Evolutionary conservation across 208 protist species (phyloP).

Genomic region (Strigomonas galati): DNA sequence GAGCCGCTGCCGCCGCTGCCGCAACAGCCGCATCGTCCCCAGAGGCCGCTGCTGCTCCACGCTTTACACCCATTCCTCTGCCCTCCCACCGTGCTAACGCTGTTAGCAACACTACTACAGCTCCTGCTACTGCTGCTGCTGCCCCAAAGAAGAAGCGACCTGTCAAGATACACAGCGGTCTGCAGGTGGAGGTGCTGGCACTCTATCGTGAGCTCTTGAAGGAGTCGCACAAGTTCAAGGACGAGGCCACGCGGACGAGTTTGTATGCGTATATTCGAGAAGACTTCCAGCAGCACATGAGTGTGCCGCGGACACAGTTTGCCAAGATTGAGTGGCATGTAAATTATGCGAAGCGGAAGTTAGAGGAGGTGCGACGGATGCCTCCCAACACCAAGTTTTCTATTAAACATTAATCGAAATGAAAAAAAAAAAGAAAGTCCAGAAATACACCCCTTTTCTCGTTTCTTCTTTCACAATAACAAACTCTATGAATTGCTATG

Average conservation of each 20-base stretch:
- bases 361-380: constrained; percentile 81
- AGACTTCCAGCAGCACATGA: constrained; percentile 67
- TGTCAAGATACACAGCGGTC: constrained; percentile 55
- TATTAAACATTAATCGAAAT: constrained; percentile 12
- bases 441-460: background rate
- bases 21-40: background rate
- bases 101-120: too few species aligned
- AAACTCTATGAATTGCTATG: background rate
- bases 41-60: background rate
- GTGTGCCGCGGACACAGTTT: constrained; percentile 52
- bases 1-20: background rate
- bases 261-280: constrained; percentile 57
- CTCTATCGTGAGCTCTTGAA: constrained; percentile 69
- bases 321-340: constrained; percentile 83
- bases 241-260: constrained; percentile 43
- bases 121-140: too few species aligned
- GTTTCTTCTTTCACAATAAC: background rate
- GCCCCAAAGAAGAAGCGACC: background rate
- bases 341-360: constrained; percentile 72
- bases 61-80: background rate
- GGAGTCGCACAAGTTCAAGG: constrained; percentile 53
- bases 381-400: constrained; percentile 53
- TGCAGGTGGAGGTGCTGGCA: constrained; percentile 70
- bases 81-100: background rate
- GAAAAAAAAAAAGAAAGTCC: too few species aligned